Base-by-base conservation (phyloP, 208 protist species). In the Crithidia thermophila region DNA sequence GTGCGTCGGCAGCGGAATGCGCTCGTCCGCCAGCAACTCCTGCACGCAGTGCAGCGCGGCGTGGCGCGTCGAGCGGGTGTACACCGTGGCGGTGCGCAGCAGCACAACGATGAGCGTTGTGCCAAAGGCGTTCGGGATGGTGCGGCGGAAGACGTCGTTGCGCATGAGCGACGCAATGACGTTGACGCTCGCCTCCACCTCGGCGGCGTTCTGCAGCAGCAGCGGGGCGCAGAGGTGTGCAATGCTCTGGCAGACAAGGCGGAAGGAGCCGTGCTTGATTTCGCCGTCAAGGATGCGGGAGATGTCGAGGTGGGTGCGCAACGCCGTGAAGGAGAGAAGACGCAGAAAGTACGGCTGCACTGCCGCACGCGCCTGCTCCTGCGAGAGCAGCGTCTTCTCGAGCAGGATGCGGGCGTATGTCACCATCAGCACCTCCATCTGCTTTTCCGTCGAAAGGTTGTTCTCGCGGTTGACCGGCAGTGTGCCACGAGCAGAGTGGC, bases 341-440 rank as follows among this genome's bases (percentile, higher is more conserved):
- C 59, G 39, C 27, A 87, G 87, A 31, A 91, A 67, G 47, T 67
- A 49, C 27, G 67, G 57, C 39, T 85, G 57, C 0, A 76, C 75
- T 4, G 67, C 68, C 21, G 72, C 52, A 0, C 79, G 75, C 6
- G 85, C 85, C 47, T 75, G 53, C 25, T 84, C 65, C 46, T 91
- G 85, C 16, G 82, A 60, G 13, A 91, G 27, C 13, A 91, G 71
- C 28, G 81, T 73, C 67, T 80, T 85, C 37, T 88, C 85, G 5
- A 95, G 67, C 27, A 95, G 77, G 51, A 93, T 69, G 21, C 87
- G 75, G 23, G 90, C 84, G 74, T 91, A 95, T 33, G 52, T 82
- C 25, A 93, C 79, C 47, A 95, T 88, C n/a, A 87, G 77, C 18
- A 72, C 72, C 45, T 84, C 79, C 73, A 93, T 87, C 56, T 93